These are phyloP conservation scores for Moricandia moricandioides DNA, from an alignment of 345 rosid genomes.

Conservation along the genomic window DNA sequence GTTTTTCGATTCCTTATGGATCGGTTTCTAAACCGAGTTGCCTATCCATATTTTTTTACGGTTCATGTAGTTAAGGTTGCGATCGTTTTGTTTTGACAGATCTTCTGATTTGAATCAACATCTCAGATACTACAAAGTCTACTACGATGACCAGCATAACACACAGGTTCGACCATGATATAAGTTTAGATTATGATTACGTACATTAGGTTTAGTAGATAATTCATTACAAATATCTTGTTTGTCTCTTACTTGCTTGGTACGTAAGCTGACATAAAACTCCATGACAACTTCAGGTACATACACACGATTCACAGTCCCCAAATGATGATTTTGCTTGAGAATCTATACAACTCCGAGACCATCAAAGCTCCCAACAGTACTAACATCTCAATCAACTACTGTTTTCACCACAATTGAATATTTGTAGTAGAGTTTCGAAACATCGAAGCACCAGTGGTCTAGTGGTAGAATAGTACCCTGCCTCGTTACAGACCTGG, in stretches of 20 bases:
- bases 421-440: too few species aligned
- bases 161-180: neutral
- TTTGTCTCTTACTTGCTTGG: neutral
- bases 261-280: neutral
- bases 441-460: conserved; percentile 36
- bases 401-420: neutral
- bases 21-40: conserved; percentile 15
- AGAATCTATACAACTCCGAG: neutral
- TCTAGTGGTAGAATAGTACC: conserved; percentile 63
- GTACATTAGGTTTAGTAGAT: neutral
- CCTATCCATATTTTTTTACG: conserved; percentile 22
- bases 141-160: neutral
- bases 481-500: conserved; percentile 85
- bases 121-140: neutral
- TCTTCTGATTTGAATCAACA: too few species aligned
- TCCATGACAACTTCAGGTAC: neutral
- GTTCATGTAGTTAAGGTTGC: conserved; percentile 55
- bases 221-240: neutral
- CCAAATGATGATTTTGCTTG: neutral
- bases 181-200: neutral
- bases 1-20: conserved; percentile 27
- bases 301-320: neutral
- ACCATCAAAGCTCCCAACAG: neutral
- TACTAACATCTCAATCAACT: neutral
- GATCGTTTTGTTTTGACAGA: too few species aligned